A percentile compares a stretch with the other conserved stretches of the same genome.
phyloP scores from a whole-genome alignment of 2,329 filamentous ascomycete genomes.

The Microsporum canis region DNA sequence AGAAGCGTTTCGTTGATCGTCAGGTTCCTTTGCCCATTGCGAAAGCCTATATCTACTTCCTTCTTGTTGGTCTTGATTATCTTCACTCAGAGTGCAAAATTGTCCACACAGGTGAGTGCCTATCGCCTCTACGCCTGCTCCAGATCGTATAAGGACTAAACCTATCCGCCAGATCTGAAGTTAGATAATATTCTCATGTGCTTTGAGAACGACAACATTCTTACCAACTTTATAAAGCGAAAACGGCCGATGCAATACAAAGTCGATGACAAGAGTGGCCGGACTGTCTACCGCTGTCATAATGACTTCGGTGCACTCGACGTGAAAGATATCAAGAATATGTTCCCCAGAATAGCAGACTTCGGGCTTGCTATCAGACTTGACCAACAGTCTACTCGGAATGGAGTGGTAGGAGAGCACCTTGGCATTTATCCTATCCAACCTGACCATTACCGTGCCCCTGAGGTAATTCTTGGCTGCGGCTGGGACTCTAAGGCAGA shows the following conservation, averaged over 20 bases:
- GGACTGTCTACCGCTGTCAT: conserved; percentile 17
- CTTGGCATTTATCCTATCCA: conserved; percentile 11
- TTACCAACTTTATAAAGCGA: conserved; percentile 6
- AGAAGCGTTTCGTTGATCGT: background rate
- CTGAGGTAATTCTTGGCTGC: conserved; percentile 19
- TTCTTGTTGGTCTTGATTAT: conserved; percentile 13
- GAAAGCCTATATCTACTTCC: conserved; percentile 21
- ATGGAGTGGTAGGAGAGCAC: too few species aligned
- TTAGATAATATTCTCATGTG: conserved; percentile 12
- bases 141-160: background rate
- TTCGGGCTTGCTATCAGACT: conserved; percentile 15
- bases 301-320: conserved; percentile 17
- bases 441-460: conserved; percentile 18
- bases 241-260: conserved; percentile 11
- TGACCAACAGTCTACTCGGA: background rate
- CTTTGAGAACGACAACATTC: conserved; percentile 9
- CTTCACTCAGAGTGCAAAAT: conserved; percentile 22
- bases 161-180: conserved; percentile 9
- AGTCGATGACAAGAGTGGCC: conserved; percentile 10
- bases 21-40: conserved; percentile 20
- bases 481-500: conserved; percentile 17
- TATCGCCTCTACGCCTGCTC: background rate
- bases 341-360: conserved; percentile 11
- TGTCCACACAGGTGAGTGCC: conserved; percentile 28
- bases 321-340: conserved; percentile 10